Conservation (phyloP, 176 grass and related monocot genomes). For the Rhipidocladum racemiflorum region DNA sequence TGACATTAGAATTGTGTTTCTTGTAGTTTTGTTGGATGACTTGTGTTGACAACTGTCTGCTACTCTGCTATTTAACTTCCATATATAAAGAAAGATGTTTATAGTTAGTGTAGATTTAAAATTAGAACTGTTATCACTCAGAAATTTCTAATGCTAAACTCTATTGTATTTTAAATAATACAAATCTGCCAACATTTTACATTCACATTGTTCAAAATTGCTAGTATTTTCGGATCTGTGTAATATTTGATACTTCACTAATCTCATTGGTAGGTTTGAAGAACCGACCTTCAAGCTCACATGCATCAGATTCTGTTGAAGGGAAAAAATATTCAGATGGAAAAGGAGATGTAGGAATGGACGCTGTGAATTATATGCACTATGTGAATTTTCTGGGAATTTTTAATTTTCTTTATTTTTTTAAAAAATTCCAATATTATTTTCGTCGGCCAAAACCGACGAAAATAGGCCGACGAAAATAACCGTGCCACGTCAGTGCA, state of each 20-base stretch:
- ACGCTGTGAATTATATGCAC: too few relatives aligned
- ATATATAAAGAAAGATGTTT: neutral
- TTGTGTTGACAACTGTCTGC: neutral
- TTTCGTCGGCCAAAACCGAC: too few relatives aligned
- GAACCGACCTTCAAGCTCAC: constrained; percentile 16
- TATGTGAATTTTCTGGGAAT: too few relatives aligned
- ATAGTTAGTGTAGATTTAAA: neutral
- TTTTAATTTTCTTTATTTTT: too few relatives aligned
- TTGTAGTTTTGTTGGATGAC: neutral
- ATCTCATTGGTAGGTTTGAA: constrained; percentile 17
- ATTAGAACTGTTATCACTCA: too few relatives aligned
- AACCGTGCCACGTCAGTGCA: too few relatives aligned
- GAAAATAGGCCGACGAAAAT: too few relatives aligned
- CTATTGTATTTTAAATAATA: neutral
- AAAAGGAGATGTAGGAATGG: too few relatives aligned
- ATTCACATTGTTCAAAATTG: too few relatives aligned
- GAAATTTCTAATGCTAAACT: too few relatives aligned
- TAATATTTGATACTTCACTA: neutral
- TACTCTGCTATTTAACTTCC: neutral
- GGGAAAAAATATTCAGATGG: constrained; percentile 18
- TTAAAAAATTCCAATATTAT: too few relatives aligned
- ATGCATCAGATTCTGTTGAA: constrained; percentile 19
- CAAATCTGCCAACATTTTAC: neutral
- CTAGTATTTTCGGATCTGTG: neutral
- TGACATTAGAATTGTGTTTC: too few relatives aligned